Base-by-base conservation (phyloP, 78 protist genomes). In the Polysphondylium violaceum region DNA sequence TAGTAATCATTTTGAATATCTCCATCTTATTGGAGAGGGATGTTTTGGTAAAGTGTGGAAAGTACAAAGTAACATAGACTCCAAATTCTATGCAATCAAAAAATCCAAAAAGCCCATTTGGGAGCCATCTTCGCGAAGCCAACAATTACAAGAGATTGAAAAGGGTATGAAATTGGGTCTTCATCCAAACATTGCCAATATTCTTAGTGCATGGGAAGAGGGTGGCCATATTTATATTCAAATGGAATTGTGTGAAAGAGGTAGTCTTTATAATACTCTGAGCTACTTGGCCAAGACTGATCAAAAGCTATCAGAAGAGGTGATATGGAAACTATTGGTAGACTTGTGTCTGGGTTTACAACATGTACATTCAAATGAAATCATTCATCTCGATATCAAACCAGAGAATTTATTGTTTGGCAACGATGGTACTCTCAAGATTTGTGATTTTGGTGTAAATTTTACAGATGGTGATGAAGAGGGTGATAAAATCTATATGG, bases 401-500 rank as follows among this genome's bases (percentile, higher is more conserved):
- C 98, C 97, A 19, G 93, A 74, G 40, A 96, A 96, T 58, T 27
- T 96, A 4, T 36, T 95, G 27, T 65, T 95, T 35, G 6, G 83
- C 0, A 58, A 56, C n/a, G 87, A 73, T 9, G 88, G 88, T 9
- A 19, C 9, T 4, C 31, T 96, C 36, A 96, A 96, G 51, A 41
- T 95, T 19, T 76, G 86, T 21, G 97, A 96, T 73, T 96, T 96
- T 36, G 98, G 98, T 33, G 86, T 92, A n/a, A n/a, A n/a, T n/a
- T 4, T 50, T 2, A 27, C 69, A 23, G 25, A 61, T 16, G 77
- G 58, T 1, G 79, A 63, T 40, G 61, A 68, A 47, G 92, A 86
- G 23, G 92, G 92, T 9, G 92, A 86, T n/a, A 41, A 64, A 63
- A 16, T 73, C 8, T 86, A 86, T 38, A 86, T 86, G 92, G 92